Evolutionary conservation across 441 rosid genomes (phyloP).

Genomic region (Heliophila coronopifolia): DNA sequence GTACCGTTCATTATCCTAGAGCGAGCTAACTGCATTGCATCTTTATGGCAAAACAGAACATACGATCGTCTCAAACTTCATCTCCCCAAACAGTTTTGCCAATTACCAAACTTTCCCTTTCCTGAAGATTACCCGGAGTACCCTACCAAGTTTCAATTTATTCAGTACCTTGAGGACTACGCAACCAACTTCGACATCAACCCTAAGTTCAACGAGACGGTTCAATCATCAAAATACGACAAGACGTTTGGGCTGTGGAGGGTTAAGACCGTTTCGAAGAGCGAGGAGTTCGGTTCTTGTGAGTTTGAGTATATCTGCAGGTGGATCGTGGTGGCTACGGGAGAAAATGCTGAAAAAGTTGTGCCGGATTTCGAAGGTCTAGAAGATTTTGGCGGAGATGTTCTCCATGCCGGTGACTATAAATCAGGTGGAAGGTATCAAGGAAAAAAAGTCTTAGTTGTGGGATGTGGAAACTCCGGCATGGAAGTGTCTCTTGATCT

Average conservation of each 20-base stretch:
- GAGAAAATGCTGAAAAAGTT: constrained; percentile 78
- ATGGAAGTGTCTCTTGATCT: constrained; percentile 91
- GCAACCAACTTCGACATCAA: constrained; percentile 53
- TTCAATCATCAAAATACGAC: constrained; percentile 59
- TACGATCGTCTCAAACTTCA: constrained; percentile 81
- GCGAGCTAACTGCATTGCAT: constrained; percentile 69
- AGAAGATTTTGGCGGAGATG: constrained; percentile 45
- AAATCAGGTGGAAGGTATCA: constrained; percentile 56
- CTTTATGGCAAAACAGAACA: constrained; percentile 75
- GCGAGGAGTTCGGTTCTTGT: constrained; percentile 9
- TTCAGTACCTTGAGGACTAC: constrained; percentile 60
- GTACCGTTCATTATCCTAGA: constrained; percentile 76
- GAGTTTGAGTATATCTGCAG: constrained; percentile 67
- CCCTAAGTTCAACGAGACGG: constrained; percentile 64
- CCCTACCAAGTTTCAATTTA: constrained; percentile 67
- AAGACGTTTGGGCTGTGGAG: constrained; percentile 63
- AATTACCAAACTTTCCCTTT: constrained; percentile 52
- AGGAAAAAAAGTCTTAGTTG: constrained; percentile 64
- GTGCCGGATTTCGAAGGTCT: constrained; percentile 70
- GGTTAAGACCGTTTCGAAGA: constrained; percentile 41
- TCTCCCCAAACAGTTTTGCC: constrained; percentile 77
- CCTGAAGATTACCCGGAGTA: constrained; percentile 64
- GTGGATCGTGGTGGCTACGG: constrained; percentile 87
- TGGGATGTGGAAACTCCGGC: constrained; percentile 91
- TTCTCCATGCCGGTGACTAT: constrained; percentile 64